These are phyloP conservation scores for Candida pini DNA, from an alignment of 805 yeast genomes.

Conservation along the genomic window DNA sequence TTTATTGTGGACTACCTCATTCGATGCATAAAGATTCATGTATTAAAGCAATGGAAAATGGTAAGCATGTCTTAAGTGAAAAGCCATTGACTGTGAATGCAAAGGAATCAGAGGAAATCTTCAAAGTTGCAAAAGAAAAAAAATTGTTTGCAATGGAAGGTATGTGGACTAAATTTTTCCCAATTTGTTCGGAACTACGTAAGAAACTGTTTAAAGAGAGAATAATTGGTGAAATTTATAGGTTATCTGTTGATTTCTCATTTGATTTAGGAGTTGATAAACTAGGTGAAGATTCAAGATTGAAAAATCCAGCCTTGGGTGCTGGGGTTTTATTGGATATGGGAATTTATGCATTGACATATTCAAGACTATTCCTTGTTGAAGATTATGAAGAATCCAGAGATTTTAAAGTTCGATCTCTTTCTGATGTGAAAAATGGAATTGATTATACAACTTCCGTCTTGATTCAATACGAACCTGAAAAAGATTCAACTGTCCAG, in stretches of 20 bases:
- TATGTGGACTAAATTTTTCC: slow-evolving; percentile 53
- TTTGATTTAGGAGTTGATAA: slow-evolving; percentile 30
- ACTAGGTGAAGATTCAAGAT: slow-evolving; percentile 30
- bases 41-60: slow-evolving; percentile 34
- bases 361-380: slow-evolving; percentile 36
- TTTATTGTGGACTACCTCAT: slow-evolving; percentile 54
- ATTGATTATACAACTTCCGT: slow-evolving; percentile 39
- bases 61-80: slow-evolving; percentile 49
- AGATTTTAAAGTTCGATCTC: slow-evolving; percentile 22
- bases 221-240: slow-evolving; percentile 40
- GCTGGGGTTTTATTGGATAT: slow-evolving; percentile 55
- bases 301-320: slow-evolving; percentile 41
- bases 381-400: slow-evolving; percentile 27
- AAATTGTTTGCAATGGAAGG: slow-evolving; percentile 52
- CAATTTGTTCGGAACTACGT: slow-evolving; percentile 33
- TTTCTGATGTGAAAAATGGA: slow-evolving; percentile 33
- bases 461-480: too few species aligned
- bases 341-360: slow-evolving; percentile 48
- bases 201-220: slow-evolving; percentile 34
- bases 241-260: slow-evolving; percentile 40
- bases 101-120: slow-evolving; percentile 36
- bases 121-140: slow-evolving; percentile 38
- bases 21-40: slow-evolving; percentile 39
- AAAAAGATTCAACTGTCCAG: slow-evolving; percentile 31
- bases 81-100: slow-evolving; percentile 48